phyloP scores from a whole-genome alignment of 2,329 filamentous ascomycete genomes.

The Sporothrix brasiliensis region DNA sequence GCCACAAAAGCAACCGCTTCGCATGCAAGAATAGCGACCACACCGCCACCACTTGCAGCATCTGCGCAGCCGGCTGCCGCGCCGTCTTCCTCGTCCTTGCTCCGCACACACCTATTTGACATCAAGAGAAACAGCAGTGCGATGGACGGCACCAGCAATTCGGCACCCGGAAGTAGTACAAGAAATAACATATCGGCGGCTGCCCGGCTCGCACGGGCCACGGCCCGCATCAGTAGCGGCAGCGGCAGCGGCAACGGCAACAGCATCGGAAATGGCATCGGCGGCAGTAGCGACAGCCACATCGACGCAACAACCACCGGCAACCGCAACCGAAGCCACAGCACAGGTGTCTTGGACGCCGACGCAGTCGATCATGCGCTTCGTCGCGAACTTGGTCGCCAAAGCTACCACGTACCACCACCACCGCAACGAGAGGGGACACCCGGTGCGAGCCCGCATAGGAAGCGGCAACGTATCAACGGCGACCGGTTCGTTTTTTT shows the following conservation, averaged over 20 bases:
- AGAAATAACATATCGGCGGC: slow-evolving; percentile 22
- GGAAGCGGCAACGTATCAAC: slow-evolving; percentile 63
- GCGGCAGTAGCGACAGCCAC: slow-evolving; percentile 16
- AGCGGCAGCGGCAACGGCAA: not conserved
- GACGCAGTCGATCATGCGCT: slow-evolving; percentile 56
- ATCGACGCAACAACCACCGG: slow-evolving; percentile 40
- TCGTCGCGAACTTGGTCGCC: slow-evolving; percentile 53
- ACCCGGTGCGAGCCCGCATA: slow-evolving; percentile 57
- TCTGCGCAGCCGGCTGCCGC: slow-evolving; percentile 2
- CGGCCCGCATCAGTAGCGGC: slow-evolving; percentile 25
- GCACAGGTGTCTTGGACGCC: slow-evolving; percentile 50
- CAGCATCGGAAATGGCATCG: not conserved
- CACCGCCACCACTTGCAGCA: slow-evolving; percentile 27
- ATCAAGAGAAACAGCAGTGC: slow-evolving; percentile 27
- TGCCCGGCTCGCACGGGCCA: slow-evolving; percentile 28
- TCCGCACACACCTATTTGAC: slow-evolving; percentile 29
- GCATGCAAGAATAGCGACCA: slow-evolving; percentile 32
- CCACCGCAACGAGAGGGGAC: slow-evolving; percentile 55
- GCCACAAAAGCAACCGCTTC: not conserved
- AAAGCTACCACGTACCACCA: slow-evolving; percentile 30
- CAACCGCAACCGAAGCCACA: slow-evolving; percentile 42
- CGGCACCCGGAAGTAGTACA: slow-evolving; percentile 11
- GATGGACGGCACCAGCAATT: slow-evolving; percentile 16
- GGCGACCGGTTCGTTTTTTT: slow-evolving; percentile 58
- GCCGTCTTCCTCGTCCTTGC: slow-evolving; percentile 5